Percentiles rank a stretch among this genome's conserved stretches.
Conservation (phyloP, 78 protist species). For the Cyanophora paradoxa region DNA sequence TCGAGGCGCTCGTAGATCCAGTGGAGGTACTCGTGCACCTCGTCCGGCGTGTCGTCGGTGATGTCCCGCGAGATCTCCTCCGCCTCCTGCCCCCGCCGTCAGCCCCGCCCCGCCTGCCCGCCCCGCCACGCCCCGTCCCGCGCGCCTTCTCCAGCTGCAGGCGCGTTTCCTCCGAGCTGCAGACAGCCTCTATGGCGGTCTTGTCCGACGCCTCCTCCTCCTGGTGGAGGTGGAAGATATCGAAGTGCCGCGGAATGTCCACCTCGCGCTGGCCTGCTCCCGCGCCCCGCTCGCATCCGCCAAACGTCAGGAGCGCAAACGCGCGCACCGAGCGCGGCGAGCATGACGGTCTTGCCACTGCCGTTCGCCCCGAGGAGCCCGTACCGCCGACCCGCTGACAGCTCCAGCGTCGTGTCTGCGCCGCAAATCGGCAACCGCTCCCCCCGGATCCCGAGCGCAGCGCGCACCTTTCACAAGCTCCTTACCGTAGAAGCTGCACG, state of each 20-base stretch:
- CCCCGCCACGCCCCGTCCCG: too few relatives aligned
- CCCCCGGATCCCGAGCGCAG: too few relatives aligned
- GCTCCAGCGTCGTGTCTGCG: conserved; percentile 6
- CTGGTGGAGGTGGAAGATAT: conserved; percentile 29
- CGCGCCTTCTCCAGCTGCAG: too few relatives aligned
- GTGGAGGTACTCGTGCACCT: conserved; percentile 8
- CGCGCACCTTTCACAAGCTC: too few relatives aligned
- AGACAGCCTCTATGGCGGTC: conserved; percentile 41
- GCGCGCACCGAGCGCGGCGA: background rate
- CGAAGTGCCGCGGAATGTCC: conserved; percentile 17
- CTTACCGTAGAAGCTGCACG: too few relatives aligned
- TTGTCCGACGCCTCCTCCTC: conserved; percentile 35
- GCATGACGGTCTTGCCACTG: background rate
- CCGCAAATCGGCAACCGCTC: too few relatives aligned
- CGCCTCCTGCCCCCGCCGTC: conserved; percentile 1
- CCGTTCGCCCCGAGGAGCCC: conserved; percentile 24
- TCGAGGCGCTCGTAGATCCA: conserved; percentile 64
- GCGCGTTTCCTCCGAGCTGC: background rate
- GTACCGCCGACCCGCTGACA: conserved; percentile 7
- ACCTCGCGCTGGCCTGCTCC: conserved; percentile 21
- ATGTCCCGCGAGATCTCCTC: background rate
- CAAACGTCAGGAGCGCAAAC: background rate
- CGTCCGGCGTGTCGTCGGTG: background rate
- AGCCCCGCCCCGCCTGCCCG: too few relatives aligned
- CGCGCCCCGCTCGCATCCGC: conserved; percentile 16